phyloP scores from a whole-genome alignment of 345 rosid genomes.

The Nasturtium officinale region DNA sequence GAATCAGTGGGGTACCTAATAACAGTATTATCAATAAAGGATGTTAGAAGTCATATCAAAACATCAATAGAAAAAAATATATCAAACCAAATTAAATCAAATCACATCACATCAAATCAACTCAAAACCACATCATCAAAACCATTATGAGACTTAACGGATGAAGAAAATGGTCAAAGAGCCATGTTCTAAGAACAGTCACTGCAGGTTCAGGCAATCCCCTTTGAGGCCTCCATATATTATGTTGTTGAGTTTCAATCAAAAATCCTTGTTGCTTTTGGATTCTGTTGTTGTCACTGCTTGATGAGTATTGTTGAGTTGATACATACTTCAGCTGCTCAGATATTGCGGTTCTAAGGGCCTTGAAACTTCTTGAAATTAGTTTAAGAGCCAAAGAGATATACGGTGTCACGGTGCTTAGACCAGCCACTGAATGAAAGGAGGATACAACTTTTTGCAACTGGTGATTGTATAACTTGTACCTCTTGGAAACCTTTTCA shows the following conservation, averaged over 20 bases:
- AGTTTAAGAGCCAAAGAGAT: background rate
- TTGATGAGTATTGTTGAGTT: background rate
- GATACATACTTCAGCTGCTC: background rate
- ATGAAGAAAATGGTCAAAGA: conserved; percentile 18
- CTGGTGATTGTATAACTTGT: conserved; percentile 9
- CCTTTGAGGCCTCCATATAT: conserved; percentile 5
- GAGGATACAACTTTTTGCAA: conserved; percentile 7
- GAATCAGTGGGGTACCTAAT: conserved; percentile 22
- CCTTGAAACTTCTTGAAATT: background rate
- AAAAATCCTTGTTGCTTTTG: conserved; percentile 9
- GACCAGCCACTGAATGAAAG: conserved; percentile 6
- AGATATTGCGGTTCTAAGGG: background rate
- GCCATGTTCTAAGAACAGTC: background rate
- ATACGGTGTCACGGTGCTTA: background rate
- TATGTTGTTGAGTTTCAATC: conserved; percentile 4
- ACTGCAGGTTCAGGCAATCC: background rate
- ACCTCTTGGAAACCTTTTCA: background rate
- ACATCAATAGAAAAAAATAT: background rate
- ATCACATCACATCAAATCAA: background rate
- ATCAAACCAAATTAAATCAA: background rate
- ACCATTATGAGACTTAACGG: background rate
- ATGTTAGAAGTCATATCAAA: background rate
- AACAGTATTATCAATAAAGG: conserved; percentile 1
- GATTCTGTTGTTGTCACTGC: background rate
- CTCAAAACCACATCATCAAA: background rate